These are phyloP conservation scores for Bacidia rubella DNA, from an alignment of 495 filamentous ascomycete species.

Conservation along the genomic window DNA sequence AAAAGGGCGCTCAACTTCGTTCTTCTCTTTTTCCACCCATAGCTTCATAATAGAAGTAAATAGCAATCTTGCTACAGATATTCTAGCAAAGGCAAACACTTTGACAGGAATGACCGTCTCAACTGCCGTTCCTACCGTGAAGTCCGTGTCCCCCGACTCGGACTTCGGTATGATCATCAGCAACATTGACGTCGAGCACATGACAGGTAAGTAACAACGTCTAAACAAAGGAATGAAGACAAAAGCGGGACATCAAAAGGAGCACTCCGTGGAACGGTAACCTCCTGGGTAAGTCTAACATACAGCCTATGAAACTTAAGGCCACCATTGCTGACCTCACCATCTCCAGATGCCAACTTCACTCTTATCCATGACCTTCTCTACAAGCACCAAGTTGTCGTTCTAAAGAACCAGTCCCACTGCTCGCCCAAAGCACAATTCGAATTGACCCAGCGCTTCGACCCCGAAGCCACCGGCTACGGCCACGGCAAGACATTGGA, in stretches of 20 bases:
- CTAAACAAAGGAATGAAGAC: conserved; percentile 8
- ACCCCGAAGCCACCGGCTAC: conserved; percentile 47
- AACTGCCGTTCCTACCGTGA: background rate
- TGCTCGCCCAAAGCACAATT: conserved; percentile 55
- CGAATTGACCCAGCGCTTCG: conserved; percentile 55
- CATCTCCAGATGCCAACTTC: conserved; percentile 41
- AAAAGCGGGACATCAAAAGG: conserved; percentile 19
- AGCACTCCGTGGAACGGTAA: conserved; percentile 44
- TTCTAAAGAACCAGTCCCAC: conserved; percentile 52
- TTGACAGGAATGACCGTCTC: background rate
- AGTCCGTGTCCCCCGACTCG: conserved; percentile 21
- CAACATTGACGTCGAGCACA: conserved; percentile 43
- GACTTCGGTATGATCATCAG: conserved; percentile 46
- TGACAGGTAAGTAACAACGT: conserved; percentile 30
- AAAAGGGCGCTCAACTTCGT: too few relatives aligned
- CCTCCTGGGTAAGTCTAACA: conserved; percentile 36
- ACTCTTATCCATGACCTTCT: conserved; percentile 43
- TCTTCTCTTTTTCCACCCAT: too few relatives aligned
- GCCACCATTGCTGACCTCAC: conserved; percentile 3
- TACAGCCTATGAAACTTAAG: background rate
- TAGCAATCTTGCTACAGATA: too few relatives aligned
- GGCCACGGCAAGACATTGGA: conserved; percentile 62
- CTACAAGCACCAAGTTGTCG: conserved; percentile 48
- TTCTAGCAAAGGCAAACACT: background rate
- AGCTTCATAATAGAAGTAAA: too few relatives aligned